Percentiles rank a stretch among this genome's conserved stretches.
Conservation (phyloP, 768 basidiomycete genomes). For the Asterophora lycoperdoides region DNA sequence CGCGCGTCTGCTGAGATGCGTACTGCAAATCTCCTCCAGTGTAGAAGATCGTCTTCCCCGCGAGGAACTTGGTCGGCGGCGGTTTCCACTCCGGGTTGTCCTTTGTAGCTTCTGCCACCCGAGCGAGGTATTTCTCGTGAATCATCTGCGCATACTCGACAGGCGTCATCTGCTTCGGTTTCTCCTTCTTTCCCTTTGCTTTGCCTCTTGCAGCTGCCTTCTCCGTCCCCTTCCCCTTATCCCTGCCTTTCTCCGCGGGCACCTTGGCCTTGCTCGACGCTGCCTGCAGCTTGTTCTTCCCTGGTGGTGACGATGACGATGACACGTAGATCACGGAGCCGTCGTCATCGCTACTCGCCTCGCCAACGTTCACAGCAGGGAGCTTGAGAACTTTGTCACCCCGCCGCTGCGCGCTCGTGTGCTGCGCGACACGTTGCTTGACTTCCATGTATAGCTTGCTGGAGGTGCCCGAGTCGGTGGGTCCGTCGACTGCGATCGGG, state of each 20-base stretch:
- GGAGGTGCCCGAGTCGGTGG: conserved; percentile 4
- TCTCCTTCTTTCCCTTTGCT: conserved; percentile 34
- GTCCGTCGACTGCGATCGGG: conserved; percentile 25
- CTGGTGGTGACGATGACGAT: conserved; percentile 26
- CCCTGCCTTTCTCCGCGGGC: conserved; percentile 1
- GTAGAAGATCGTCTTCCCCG: conserved; percentile 55
- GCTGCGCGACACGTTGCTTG: conserved; percentile 32
- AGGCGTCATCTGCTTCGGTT: conserved; percentile 40
- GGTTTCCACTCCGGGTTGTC: conserved; percentile 15
- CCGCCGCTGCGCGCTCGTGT: conserved; percentile 23
- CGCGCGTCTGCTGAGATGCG: conserved; percentile 47
- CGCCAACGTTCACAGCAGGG: conserved; percentile 6
- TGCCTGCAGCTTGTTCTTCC: not conserved
- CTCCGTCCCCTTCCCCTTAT: conserved; percentile 20
- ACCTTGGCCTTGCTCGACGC: not conserved
- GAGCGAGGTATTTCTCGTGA: conserved; percentile 38
- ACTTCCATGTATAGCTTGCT: conserved; percentile 31
- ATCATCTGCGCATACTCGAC: conserved; percentile 51
- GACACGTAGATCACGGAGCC: conserved; percentile 27
- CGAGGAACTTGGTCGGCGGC: conserved; percentile 33
- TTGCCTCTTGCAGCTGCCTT: not conserved
- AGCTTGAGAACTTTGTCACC: conserved; percentile 30
- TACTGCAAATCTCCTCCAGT: conserved; percentile 52
- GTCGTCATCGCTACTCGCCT: conserved; percentile 19
- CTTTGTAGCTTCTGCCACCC: conserved; percentile 16